These are phyloP conservation scores for Rugonectria rugulosa DNA, from an alignment of 2,329 filamentous ascomycete genomes.

Conservation along the genomic window DNA sequence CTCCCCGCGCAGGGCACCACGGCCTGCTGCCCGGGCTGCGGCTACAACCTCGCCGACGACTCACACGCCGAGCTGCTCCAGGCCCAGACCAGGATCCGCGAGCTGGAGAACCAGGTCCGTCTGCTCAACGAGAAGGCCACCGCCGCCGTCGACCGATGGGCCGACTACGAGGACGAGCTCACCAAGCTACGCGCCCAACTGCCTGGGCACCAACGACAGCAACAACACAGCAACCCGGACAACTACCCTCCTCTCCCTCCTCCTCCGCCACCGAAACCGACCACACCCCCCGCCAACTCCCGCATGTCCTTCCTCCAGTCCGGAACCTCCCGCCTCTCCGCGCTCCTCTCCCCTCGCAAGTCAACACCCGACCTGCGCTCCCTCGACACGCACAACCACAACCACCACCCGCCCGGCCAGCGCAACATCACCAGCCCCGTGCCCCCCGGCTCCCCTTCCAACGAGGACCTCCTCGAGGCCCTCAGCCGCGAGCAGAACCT, in stretches of 20 bases:
- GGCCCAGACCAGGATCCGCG: slow-evolving; percentile 68
- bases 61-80: slow-evolving; percentile 55
- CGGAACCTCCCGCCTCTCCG: slow-evolving; percentile 55
- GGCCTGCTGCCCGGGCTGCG: slow-evolving; percentile 59
- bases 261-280: slow-evolving; percentile 34
- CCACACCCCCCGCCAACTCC: slow-evolving; percentile 38
- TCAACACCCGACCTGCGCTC: slow-evolving; percentile 45
- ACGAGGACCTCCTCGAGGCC: slow-evolving; percentile 66
- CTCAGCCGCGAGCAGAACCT: slow-evolving; percentile 72
- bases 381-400: slow-evolving; percentile 30
- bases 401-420: slow-evolving; percentile 12
- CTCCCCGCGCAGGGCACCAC: slow-evolving; percentile 37
- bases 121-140: slow-evolving; percentile 75
- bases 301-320: slow-evolving; percentile 56
- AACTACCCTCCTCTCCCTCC: slow-evolving; percentile 31
- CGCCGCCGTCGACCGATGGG: slow-evolving; percentile 69
- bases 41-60: slow-evolving; percentile 49
- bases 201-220: slow-evolving; percentile 32
- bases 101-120: slow-evolving; percentile 75
- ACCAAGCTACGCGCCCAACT: slow-evolving; percentile 60
- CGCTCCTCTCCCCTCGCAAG: slow-evolving; percentile 56
- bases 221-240: slow-evolving; percentile 16
- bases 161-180: slow-evolving; percentile 84
- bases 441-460: slow-evolving; percentile 38
- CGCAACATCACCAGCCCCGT: slow-evolving; percentile 30